Evolutionary conservation across 352 stramenopile genomes (phyloP), one percentile per base, ranked within the genome.

Genomic region (Phytophthora multivora): DNA sequence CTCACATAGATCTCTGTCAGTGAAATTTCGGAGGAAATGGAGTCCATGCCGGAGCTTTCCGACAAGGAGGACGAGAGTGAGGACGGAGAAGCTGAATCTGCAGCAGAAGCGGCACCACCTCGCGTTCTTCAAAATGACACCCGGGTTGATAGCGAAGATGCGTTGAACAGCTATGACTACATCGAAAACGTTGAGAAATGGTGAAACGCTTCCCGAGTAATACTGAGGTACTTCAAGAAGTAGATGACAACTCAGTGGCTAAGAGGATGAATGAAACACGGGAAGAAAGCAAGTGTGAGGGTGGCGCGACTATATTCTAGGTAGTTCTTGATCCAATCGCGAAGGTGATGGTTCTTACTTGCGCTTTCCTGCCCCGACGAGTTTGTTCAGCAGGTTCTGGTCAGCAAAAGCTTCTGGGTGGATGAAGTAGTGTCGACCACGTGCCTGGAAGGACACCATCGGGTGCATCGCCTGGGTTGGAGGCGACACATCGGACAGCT

Each of bases 101-200:
- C 48, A 9, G 18, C 49, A 35, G 52, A 66, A 26, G n/a, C 30
- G 2, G 35, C 51, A 25, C 58, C 39, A 28, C 69, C 51, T 31
- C 45, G 36, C 7, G 46, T 59, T 12, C 64, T 83, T 60, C 62
- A 54, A 19, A 73, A 71, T 39, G 86, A 95, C 51, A 81, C 47
- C 16, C 36, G 64, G 5, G 81, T 93, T 36, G 69, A 75, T 2
- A 82, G 54, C 41, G 73, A 89, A 71, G 75, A 88, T 63, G 82
- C 72, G 35, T 79, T 95, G 33, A 88, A 95, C 52, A 85, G 75
- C 66, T 93, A 93, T 63, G 86, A 93, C 54, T 92, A 95, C 75
- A 87, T 95, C 36, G 81, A 93, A 70, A 56, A 63, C 12, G 83
- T 95, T 35, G 79, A 91, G 25, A 76, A 63, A 23, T 89, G 74